These are phyloP conservation scores for Vachellia collinsii DNA, from an alignment of 306 rosid genomes.

Conservation along the genomic window DNA sequence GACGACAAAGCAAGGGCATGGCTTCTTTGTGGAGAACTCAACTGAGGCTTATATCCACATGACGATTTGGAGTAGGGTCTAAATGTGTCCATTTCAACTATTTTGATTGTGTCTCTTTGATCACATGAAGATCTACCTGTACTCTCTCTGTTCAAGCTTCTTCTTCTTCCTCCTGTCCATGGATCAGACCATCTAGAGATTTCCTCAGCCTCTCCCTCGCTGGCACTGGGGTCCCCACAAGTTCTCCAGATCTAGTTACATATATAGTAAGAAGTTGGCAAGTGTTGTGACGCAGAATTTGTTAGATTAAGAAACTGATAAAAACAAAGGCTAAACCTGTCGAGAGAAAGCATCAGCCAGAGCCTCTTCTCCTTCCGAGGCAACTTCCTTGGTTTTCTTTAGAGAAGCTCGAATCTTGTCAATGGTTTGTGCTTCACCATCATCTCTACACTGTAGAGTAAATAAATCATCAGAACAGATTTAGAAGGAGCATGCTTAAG, in stretches of 20 bases:
- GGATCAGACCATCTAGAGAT: constrained; percentile 36
- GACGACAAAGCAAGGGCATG: constrained; percentile 10
- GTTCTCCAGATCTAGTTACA: constrained; percentile 34
- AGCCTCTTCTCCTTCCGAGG: constrained; percentile 44
- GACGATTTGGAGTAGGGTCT: constrained; percentile 34
- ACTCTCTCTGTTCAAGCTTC: constrained; percentile 34
- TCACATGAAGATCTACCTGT: constrained; percentile 50
- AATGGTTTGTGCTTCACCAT: constrained; percentile 26
- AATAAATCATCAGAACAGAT: not conserved
- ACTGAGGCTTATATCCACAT: constrained; percentile 19
- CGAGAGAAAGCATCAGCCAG: constrained; percentile 54
- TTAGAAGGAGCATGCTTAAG: not conserved
- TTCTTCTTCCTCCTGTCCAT: constrained; percentile 29
- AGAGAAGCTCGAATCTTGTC: constrained; percentile 44
- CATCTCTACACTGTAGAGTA: constrained; percentile 48
- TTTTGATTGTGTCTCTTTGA: constrained; percentile 51
- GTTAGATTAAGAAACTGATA: not conserved
- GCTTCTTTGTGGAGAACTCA: constrained; percentile 29
- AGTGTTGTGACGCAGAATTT: not conserved
- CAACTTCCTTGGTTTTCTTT: constrained; percentile 43
- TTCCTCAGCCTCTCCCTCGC: constrained; percentile 45
- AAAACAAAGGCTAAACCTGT: constrained; percentile 40
- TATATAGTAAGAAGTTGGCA: not conserved
- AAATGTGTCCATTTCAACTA: constrained; percentile 61
- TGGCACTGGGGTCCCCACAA: constrained; percentile 32